phyloP scores from a whole-genome alignment of 129 eudicot species.

The Sambucus nigra region DNA sequence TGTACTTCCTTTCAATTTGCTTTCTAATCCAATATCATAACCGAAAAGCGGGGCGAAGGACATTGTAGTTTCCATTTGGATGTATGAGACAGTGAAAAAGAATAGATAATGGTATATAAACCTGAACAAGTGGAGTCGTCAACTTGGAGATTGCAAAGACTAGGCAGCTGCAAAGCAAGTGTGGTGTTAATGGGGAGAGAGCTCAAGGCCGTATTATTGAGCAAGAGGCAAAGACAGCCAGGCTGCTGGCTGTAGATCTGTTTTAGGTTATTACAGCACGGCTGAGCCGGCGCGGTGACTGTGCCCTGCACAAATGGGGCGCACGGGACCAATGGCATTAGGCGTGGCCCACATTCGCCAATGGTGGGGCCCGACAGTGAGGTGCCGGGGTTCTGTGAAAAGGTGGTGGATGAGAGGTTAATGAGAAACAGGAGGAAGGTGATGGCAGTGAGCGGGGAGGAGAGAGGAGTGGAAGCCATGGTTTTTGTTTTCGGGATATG shows the following conservation, averaged over 20 bases:
- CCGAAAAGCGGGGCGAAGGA: background rate
- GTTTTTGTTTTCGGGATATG: background rate
- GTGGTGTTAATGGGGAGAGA: slow-evolving; percentile 41
- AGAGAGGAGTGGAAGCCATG: slow-evolving; percentile 7
- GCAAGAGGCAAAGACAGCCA: slow-evolving; percentile 39
- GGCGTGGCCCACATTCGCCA: slow-evolving; percentile 21
- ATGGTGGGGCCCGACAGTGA: slow-evolving; percentile 16
- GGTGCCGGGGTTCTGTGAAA: slow-evolving; percentile 11
- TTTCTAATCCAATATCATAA: no score
- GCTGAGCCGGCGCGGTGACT: slow-evolving; percentile 16
- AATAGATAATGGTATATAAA: background rate
- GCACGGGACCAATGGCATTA: slow-evolving; percentile 29
- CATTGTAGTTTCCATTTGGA: no score
- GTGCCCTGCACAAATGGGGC: slow-evolving; percentile 45
- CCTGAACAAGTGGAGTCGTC: slow-evolving; percentile 27
- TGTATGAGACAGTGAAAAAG: background rate
- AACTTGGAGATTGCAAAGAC: slow-evolving; percentile 23
- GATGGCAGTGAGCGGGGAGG: background rate
- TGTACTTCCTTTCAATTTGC: no score
- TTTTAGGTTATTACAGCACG: slow-evolving; percentile 31
- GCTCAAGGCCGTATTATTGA: slow-evolving; percentile 22
- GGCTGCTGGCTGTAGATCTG: slow-evolving; percentile 22
- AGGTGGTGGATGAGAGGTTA: slow-evolving; percentile 6
- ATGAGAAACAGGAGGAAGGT: slow-evolving; percentile 9
- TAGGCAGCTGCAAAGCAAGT: slow-evolving; percentile 41